A percentile compares a stretch with the other conserved stretches of the same genome.
These are phyloP conservation scores for Cryptococcus sp. DNA, from an alignment of 1,284 basidiomycete genomes.

Conservation along the genomic window DNA sequence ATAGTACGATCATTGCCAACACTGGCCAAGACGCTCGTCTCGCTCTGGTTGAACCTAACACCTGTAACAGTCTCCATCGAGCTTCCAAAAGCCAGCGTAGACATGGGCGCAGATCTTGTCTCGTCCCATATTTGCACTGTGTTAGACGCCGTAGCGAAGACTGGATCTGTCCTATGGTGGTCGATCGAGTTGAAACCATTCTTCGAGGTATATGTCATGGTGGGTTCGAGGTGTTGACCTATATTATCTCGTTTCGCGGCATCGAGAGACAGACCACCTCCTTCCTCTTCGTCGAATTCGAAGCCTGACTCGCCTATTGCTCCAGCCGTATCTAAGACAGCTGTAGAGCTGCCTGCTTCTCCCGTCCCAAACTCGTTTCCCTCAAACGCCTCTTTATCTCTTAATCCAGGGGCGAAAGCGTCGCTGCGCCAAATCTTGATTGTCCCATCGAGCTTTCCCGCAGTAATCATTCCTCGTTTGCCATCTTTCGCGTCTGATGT, in stretches of 20 bases:
- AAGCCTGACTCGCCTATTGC: constrained; percentile 44
- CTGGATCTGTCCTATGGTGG: constrained; percentile 80
- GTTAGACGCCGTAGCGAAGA: constrained; percentile 93
- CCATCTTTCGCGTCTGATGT: constrained; percentile 53
- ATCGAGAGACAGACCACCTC: constrained; percentile 49
- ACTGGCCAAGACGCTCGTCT: constrained; percentile 88
- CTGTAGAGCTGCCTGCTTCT: constrained; percentile 26
- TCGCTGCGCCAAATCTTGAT: constrained; percentile 83
- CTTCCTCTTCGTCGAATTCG: constrained; percentile 46
- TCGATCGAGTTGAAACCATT: constrained; percentile 90
- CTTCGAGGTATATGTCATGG: constrained; percentile 77
- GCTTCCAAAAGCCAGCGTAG: constrained; percentile 78
- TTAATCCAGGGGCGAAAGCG: constrained; percentile 47
- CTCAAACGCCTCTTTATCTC: constrained; percentile 46
- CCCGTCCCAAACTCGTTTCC: constrained; percentile 44
- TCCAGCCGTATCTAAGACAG: constrained; percentile 43
- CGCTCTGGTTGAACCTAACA: constrained; percentile 90
- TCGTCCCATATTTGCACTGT: constrained; percentile 98
- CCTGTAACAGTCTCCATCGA: constrained; percentile 82
- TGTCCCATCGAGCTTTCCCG: constrained; percentile 80
- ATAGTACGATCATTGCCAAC: constrained; percentile 94
- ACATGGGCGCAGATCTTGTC: constrained; percentile 75
- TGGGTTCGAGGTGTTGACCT: constrained; percentile 57
- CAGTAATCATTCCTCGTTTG: constrained; percentile 74
- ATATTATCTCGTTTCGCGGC: constrained; percentile 38